Evolutionary conservation across 768 basidiomycete species (phyloP).

Genomic region (Tylopilus plumbeoviolaceoides): DNA sequence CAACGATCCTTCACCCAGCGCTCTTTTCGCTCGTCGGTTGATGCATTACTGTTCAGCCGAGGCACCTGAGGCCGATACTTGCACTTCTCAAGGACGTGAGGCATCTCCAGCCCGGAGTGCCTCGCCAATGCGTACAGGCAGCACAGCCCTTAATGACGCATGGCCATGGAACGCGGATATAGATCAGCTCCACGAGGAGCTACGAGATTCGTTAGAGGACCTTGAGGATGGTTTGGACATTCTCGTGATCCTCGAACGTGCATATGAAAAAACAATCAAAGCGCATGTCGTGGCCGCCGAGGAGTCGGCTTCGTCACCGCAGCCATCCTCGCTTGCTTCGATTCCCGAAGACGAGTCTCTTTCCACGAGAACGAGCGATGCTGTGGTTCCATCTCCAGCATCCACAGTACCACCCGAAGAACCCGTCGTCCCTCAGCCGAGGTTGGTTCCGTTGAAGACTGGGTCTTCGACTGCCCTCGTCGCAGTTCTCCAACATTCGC

Average conservation of each 20-base stretch:
- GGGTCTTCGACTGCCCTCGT: constrained; percentile 70
- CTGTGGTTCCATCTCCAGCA: background rate
- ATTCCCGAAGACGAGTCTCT: constrained; percentile 22
- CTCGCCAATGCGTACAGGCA: constrained; percentile 40
- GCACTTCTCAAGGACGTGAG: constrained; percentile 15
- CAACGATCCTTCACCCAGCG: constrained; percentile 39
- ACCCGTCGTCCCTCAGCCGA: constrained; percentile 17
- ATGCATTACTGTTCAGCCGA: constrained; percentile 84
- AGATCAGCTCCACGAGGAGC: constrained; percentile 42
- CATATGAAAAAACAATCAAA: constrained; percentile 61
- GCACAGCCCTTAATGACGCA: constrained; percentile 22
- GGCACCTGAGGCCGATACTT: constrained; percentile 20
- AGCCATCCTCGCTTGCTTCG: constrained; percentile 13
- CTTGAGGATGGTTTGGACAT: constrained; percentile 69
- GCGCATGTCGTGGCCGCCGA: constrained; percentile 48
- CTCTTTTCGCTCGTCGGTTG: constrained; percentile 69
- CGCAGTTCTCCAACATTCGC: constrained; percentile 52
- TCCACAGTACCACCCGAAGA: constrained; percentile 12
- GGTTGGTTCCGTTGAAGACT: constrained; percentile 41
- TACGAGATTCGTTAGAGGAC: constrained; percentile 50
- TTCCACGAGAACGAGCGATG: background rate
- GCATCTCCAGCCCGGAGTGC: constrained; percentile 39
- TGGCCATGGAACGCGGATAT: constrained; percentile 31
- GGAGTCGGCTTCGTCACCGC: constrained; percentile 10
- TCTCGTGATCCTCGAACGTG: constrained; percentile 62